Conservation (phyloP, 176 grass and related monocot species). For the Zoysia pacifica region DNA sequence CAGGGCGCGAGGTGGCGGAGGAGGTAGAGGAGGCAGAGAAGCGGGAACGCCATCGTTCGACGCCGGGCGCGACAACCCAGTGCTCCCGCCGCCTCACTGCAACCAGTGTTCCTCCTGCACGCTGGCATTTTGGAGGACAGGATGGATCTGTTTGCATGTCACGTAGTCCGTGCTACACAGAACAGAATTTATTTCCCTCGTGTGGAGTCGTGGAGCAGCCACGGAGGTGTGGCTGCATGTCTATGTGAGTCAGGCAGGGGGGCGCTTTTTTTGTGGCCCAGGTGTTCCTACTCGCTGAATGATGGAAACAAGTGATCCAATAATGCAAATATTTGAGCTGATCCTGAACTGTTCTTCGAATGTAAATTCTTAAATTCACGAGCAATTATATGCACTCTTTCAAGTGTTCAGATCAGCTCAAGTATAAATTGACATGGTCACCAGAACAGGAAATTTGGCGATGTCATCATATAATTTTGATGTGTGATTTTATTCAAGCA, state of each 20-base stretch:
- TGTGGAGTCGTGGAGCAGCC: not conserved
- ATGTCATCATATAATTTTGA: too few relatives aligned
- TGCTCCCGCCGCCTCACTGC: not conserved
- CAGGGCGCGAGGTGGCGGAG: not conserved
- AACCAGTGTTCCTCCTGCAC: conserved; percentile 12
- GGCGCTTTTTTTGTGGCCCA: conserved; percentile 22
- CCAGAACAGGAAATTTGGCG: too few relatives aligned
- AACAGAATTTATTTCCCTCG: not conserved
- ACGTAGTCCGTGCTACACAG: not conserved
- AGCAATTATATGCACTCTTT: too few relatives aligned
- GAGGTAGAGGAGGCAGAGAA: not conserved
- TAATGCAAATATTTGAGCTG: not conserved
- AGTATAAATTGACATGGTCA: too few relatives aligned
- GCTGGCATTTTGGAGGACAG: conserved; percentile 4
- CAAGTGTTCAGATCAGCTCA: too few relatives aligned
- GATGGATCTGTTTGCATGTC: not conserved
- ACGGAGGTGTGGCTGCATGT: conserved; percentile 1
- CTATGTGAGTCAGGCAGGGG: not conserved
- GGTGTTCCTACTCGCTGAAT: not conserved
- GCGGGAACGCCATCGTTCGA: conserved; percentile 30
- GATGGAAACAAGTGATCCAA: not conserved
- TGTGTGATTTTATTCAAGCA: too few relatives aligned
- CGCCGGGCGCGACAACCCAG: not conserved
- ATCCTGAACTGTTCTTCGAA: not conserved
- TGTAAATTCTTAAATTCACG: too few relatives aligned